Base-by-base conservation (phyloP, 2,329 filamentous ascomycete genomes). In the Calcarisporium arbuscula region DNA sequence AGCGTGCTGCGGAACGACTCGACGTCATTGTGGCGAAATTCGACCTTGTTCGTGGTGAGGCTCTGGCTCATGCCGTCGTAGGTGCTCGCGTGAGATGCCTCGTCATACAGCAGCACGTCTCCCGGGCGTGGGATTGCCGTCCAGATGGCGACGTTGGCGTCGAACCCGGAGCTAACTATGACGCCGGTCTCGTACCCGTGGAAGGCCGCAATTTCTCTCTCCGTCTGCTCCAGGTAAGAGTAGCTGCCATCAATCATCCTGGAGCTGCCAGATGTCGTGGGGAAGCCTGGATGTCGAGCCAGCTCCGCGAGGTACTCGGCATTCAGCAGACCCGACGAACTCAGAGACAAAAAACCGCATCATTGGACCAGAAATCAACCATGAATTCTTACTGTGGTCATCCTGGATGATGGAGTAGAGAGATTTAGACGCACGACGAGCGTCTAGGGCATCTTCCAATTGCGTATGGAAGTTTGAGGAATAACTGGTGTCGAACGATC, bases 241-340 rank as follows among this genome's bases (percentile, higher is more conserved):
- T 72, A 79, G 47, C 82, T 83, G 4, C 80, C 80, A 45, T 82
- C 77, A 6, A 82, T 60, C 0, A 83, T 60, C 9, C 80, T 66
- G 0, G 76, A 80, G 4, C 79, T 78, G 2, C 70, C 67, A 34
- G 70, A 71, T 20, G 70, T 71, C 11, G 77, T 61, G 45, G 19
- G 54, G 29, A 58, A 39, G 41, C 46, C 19, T 2, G 27, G 27
- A 20, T 34, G 15, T 5, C 12, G 9, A 7, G 17, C 36, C n/a
- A 39, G 36, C 47, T 72, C 67, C 8, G 56, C 31, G 10, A 76
- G 51, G 43, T 67, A 77, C 3, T 58, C 53, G 4, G 54, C 32
- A 8, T 66, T 67, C 19, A 75, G 62, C 8, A 52, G 48, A 1
- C 57, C 46, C 8, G 66, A 70, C 1, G 57, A 67, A 3, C 64